Evolutionary conservation across 139 green algal species (phyloP).

Genomic region (Nannochloris sp.): DNA sequence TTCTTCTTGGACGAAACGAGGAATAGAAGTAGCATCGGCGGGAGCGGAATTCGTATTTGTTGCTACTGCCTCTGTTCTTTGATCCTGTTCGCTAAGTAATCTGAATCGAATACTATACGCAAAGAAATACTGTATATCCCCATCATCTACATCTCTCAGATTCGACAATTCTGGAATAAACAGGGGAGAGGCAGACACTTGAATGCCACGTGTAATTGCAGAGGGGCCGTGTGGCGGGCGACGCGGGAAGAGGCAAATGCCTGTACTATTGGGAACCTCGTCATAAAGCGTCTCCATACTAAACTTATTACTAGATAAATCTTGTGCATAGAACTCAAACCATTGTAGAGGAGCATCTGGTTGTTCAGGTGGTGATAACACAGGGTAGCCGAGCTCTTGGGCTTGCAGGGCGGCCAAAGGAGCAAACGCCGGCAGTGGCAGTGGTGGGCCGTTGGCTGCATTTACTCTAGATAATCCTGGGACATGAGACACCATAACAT

Average conservation of each 20-base stretch:
- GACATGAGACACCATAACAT: neutral
- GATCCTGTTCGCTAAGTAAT: slow-evolving; percentile 38
- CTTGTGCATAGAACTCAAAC: slow-evolving; percentile 55
- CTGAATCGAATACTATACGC: slow-evolving; percentile 60
- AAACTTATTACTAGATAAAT: slow-evolving; percentile 36
- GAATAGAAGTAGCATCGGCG: no score
- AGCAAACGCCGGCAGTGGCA: neutral
- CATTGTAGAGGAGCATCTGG: slow-evolving; percentile 34
- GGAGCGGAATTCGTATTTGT: no score
- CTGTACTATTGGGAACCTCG: slow-evolving; percentile 2
- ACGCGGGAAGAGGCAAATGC: slow-evolving; percentile 47
- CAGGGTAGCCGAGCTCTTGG: neutral
- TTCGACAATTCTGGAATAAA: slow-evolving; percentile 43
- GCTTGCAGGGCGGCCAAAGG: neutral
- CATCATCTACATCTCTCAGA: neutral
- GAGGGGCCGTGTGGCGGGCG: slow-evolving; percentile 12
- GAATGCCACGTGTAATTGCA: slow-evolving; percentile 49
- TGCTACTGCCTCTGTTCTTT: no score
- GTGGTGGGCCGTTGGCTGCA: no score
- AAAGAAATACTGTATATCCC: slow-evolving; percentile 34
- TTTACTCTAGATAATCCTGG: neutral
- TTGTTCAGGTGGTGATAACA: neutral
- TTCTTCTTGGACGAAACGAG: no score
- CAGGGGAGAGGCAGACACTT: slow-evolving; percentile 34
- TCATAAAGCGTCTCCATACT: slow-evolving; percentile 21